A percentile compares a stretch with the other conserved stretches of the same genome.
These are phyloP conservation scores for Ceratobasidium theobromae DNA, from an alignment of 1,284 basidiomycete species.

Conservation along the genomic window DNA sequence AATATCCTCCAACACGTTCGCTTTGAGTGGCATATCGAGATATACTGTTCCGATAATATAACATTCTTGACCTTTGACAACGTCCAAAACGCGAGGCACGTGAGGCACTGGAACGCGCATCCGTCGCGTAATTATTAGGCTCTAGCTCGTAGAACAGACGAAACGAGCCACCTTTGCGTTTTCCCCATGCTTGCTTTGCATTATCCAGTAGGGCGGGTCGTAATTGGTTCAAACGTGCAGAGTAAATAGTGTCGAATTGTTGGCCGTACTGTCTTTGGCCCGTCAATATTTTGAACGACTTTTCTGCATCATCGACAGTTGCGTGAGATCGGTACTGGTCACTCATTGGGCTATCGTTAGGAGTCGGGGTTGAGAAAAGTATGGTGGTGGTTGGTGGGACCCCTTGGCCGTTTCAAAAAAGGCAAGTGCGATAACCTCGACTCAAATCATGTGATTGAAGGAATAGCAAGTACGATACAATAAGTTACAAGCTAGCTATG, in stretches of 20 bases:
- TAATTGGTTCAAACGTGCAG: constrained; percentile 14
- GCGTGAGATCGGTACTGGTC: constrained; percentile 2
- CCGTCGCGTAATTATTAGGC: neutral
- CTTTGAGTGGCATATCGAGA: constrained; percentile 97
- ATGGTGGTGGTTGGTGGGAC: neutral
- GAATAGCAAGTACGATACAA: neutral
- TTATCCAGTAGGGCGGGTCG: constrained; percentile 4
- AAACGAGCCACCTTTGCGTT: constrained; percentile 7
- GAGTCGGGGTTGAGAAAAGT: neutral
- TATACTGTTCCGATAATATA: constrained; percentile 95
- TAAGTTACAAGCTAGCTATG: neutral
- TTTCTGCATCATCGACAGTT: constrained; percentile 8
- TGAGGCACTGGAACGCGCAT: constrained; percentile 42
- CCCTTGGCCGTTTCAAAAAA: neutral
- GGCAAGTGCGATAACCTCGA: neutral
- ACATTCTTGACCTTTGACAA: constrained; percentile 80
- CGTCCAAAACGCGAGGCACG: constrained; percentile 85
- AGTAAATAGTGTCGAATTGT: constrained; percentile 25
- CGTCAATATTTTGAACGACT: neutral
- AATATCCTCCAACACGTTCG: constrained; percentile 94
- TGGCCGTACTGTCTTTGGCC: constrained; percentile 8
- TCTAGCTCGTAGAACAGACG: no score
- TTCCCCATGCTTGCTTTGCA: constrained; percentile 3
- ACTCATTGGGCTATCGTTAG: neutral
- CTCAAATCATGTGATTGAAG: neutral